A percentile compares a stretch with the other conserved stretches of the same genome.
These are phyloP conservation scores for Eucalyptus sp. DNA, from an alignment of 345 rosid genomes.

Conservation along the genomic window DNA sequence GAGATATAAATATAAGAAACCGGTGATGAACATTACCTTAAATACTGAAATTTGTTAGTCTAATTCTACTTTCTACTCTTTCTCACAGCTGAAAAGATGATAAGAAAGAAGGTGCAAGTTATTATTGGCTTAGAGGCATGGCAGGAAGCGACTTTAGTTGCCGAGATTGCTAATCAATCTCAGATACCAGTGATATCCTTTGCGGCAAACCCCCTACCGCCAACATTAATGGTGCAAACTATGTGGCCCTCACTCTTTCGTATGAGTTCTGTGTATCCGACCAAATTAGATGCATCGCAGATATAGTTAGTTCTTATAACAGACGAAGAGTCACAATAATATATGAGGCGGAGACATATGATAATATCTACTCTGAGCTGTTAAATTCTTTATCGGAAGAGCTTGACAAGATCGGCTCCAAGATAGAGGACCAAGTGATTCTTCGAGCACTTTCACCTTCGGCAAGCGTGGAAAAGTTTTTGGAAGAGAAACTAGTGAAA, in stretches of 20 bases:
- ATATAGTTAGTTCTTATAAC: slow-evolving; percentile 5
- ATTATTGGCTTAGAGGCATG: slow-evolving; percentile 39
- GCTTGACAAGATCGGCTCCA: slow-evolving; percentile 13
- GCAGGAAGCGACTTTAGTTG: slow-evolving; percentile 33
- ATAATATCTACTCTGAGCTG: slow-evolving; percentile 14
- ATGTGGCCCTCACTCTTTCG: background rate
- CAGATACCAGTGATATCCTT: slow-evolving; percentile 32
- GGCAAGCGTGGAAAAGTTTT: background rate
- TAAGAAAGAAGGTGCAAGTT: slow-evolving; percentile 17
- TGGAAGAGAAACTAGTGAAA: slow-evolving; percentile 12
- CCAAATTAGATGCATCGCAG: slow-evolving; percentile 30
- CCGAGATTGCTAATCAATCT: slow-evolving; percentile 13
- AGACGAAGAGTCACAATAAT: slow-evolving; percentile 28
- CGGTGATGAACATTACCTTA: background rate
- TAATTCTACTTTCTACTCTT: background rate
- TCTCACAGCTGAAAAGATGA: slow-evolving; percentile 19
- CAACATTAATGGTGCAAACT: slow-evolving; percentile 10
- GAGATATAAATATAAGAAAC: background rate
- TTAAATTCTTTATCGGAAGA: slow-evolving; percentile 8
- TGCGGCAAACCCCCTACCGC: slow-evolving; percentile 13
- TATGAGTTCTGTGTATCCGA: slow-evolving; percentile 15
- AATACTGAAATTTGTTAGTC: background rate
- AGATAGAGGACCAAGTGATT: slow-evolving; percentile 24
- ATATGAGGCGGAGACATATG: slow-evolving; percentile 23
- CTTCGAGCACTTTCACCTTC: slow-evolving; percentile 22